Evolutionary conservation across 371 early-diverging fungal species (phyloP).

Genomic region (Saksenaea vasiformis): DNA sequence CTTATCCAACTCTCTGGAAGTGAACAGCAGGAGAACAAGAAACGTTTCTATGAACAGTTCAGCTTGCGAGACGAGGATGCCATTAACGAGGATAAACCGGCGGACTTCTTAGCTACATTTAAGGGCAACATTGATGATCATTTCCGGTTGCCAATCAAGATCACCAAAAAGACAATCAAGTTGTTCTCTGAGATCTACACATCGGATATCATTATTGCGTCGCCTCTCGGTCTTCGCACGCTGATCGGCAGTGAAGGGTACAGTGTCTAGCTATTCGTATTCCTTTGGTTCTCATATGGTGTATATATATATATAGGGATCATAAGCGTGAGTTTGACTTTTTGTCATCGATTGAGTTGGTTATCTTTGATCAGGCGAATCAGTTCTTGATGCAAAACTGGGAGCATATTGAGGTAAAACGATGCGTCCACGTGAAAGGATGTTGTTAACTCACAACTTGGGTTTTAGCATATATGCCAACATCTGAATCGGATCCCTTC

Average conservation of each 20-base stretch:
- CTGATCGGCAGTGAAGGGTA: conserved; percentile 81
- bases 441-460: neutral
- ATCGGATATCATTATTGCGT: conserved; percentile 91
- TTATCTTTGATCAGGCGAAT: conserved; percentile 87
- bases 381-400: conserved; percentile 96
- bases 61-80: conserved; percentile 55
- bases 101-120: conserved; percentile 83
- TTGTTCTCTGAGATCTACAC: conserved; percentile 86
- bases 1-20: conserved; percentile 77
- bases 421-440: neutral
- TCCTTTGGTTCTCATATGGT: too few species aligned
- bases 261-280: too few species aligned
- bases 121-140: conserved; percentile 95
- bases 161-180: conserved; percentile 83
- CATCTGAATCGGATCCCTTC: conserved; percentile 87
- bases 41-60: conserved; percentile 81
- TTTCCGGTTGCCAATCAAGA: conserved; percentile 92
- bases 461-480: conserved; percentile 66
- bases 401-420: conserved; percentile 82
- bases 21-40: conserved; percentile 83
- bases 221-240: conserved; percentile 90
- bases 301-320: too few species aligned
- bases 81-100: conserved; percentile 72
- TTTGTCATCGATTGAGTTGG: conserved; percentile 88
- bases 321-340: conserved; percentile 91